phyloP scores from a whole-genome alignment of 768 basidiomycete genomes.

The Epithele typhae region DNA sequence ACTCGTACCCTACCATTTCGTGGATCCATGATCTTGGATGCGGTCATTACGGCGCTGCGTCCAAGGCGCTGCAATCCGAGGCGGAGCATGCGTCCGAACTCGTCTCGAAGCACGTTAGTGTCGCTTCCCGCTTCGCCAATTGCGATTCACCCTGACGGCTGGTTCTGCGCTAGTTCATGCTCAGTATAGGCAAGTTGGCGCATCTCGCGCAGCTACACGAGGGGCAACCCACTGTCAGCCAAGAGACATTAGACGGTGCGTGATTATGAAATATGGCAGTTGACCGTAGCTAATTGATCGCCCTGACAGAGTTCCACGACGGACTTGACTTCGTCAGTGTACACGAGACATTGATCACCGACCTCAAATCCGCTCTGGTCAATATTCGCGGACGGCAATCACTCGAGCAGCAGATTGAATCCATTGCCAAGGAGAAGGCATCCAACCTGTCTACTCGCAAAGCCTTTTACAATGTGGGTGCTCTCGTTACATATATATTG shows the following conservation, averaged over 20 bases:
- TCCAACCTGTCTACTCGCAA: constrained; percentile 37
- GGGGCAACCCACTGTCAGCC: constrained; percentile 39
- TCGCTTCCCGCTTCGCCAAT: not conserved
- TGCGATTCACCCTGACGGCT: not conserved
- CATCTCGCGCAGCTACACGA: constrained; percentile 64
- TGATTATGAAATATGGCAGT: too few relatives aligned
- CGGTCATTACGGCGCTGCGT: constrained; percentile 59
- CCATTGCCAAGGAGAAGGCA: constrained; percentile 54
- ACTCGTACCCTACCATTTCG: constrained; percentile 57
- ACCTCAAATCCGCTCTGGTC: constrained; percentile 50
- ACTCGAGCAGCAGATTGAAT: constrained; percentile 65
- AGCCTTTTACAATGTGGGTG: constrained; percentile 48
- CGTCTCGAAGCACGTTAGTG: constrained; percentile 67
- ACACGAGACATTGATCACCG: constrained; percentile 62
- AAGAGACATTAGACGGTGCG: constrained; percentile 53
- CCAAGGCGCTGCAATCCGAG: constrained; percentile 58
- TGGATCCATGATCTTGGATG: constrained; percentile 89
- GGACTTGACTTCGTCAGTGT: constrained; percentile 84
- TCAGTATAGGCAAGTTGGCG: constrained; percentile 86
- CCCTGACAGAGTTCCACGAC: constrained; percentile 63
- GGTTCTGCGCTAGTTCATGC: constrained; percentile 61
- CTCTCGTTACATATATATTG: not conserved
- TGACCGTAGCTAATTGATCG: too few relatives aligned
- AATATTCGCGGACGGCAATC: constrained; percentile 55
- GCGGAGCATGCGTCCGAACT: constrained; percentile 53